Base-by-base conservation (phyloP, 495 filamentous ascomycete species). In the Xylona heveae region DNA sequence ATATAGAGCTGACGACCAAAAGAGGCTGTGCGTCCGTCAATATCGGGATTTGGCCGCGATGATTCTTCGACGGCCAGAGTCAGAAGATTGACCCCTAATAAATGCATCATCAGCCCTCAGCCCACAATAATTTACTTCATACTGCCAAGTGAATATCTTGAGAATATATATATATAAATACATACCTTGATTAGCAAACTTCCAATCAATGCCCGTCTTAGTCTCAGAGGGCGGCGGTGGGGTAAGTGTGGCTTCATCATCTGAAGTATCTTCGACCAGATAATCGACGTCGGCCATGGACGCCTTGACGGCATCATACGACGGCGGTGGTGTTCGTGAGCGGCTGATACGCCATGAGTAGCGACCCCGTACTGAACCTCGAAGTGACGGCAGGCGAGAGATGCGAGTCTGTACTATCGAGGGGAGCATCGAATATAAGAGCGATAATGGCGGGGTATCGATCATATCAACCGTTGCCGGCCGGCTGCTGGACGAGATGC, bases 1-100 rank as follows among this genome's bases (percentile, higher is more conserved):
- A 83, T 53, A 45, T 78, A 82, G 1, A 78, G 56, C 12, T 66
- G 61, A n/a, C 76, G 60, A 25, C 64, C 62, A 19, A 75, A n/a
- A n/a, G n/a, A 61, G 0, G 28, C 34, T 6, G 48, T 15, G 26
- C 26, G 20, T 8, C 5, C 30, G 37, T 57, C 46, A 8, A 31
- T 39, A 30, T 48, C 34, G 7, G 25, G 38, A 4, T 40, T 20
- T 7, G 40, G 15, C 3, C 30, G 30, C 20, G 39, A 35, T 9
- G 52, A 54, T 41, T 59, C 55, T 30, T 48, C 40, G 6, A 44
- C 39, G 9, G 53, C 45, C 19, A 48, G 43, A n/a, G 36, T 39
- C 4, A 57, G 38, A 5, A 61, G 50, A 25, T 33, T 51, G 6
- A 50, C 36, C n/a, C 54, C 54, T 58, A 24, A 5, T 18, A 10